Conservation (phyloP, 495 filamentous ascomycete genomes). For the Aspergillus sclerotioniger region DNA sequence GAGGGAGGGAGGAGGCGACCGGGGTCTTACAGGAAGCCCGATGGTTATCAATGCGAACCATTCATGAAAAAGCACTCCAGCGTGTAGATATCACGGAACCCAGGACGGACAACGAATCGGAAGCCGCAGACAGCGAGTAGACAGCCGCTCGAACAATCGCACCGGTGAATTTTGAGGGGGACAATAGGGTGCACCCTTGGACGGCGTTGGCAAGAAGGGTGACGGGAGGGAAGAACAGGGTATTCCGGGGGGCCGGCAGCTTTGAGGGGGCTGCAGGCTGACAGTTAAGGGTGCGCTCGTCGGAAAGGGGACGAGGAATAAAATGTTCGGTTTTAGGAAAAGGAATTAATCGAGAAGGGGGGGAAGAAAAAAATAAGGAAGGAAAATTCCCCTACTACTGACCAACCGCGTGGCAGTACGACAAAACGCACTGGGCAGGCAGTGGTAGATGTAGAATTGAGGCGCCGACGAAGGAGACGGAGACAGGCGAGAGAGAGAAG, state of each 20-base stretch:
- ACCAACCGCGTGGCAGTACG: slow-evolving; percentile 34
- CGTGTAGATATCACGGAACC: slow-evolving; percentile 6
- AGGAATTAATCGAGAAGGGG: slow-evolving; percentile 7
- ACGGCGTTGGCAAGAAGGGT: slow-evolving; percentile 8
- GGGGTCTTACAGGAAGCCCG: slow-evolving; percentile 19
- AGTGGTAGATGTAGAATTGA: slow-evolving; percentile 15
- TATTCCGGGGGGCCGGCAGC: slow-evolving; percentile 13
- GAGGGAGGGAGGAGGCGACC: background rate
- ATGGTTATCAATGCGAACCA: slow-evolving; percentile 20
- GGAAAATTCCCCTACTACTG: slow-evolving; percentile 23
- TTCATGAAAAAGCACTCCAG: slow-evolving; percentile 18
- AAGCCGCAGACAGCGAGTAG: slow-evolving; percentile 4
- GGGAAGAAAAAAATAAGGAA: slow-evolving; percentile 17
- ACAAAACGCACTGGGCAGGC: slow-evolving; percentile 21
- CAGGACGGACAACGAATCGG: background rate
- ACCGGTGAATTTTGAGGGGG: slow-evolving; percentile 7
- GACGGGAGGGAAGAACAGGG: slow-evolving; percentile 9
- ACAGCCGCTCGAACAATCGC: slow-evolving; percentile 11
- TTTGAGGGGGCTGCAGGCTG: slow-evolving; percentile 17
- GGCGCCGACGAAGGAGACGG: slow-evolving; percentile 17
- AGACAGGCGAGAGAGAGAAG: slow-evolving; percentile 14
- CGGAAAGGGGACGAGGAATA: slow-evolving; percentile 23
- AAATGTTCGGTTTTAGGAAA: slow-evolving; percentile 1
- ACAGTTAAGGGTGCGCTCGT: slow-evolving; percentile 24
- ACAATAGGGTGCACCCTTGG: slow-evolving; percentile 1